Evolutionary conservation across 208 protist species (phyloP).

Genomic region (Angomonas desouzai): DNA sequence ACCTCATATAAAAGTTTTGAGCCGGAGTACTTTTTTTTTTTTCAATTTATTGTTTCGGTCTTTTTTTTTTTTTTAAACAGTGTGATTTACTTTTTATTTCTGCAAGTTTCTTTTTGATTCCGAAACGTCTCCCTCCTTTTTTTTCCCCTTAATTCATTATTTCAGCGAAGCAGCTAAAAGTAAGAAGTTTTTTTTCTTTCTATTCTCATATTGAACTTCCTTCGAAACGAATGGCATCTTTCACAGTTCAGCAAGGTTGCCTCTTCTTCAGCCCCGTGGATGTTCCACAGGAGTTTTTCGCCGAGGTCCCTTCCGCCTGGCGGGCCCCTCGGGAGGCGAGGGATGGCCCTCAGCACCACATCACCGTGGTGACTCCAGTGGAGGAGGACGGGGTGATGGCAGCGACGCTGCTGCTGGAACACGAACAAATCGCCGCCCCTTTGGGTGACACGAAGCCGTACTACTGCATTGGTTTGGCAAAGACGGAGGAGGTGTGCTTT

Average conservation of each 20-base stretch:
- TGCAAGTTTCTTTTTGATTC: background rate
- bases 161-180: too few species aligned
- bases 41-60: too few species aligned
- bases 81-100: constrained; percentile 13
- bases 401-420: constrained; percentile 10
- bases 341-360: constrained; percentile 15
- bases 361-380: constrained; percentile 15
- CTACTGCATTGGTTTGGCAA: constrained; percentile 15
- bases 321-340: constrained; percentile 8
- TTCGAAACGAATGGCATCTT: constrained; percentile 3
- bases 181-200: constrained; percentile 6
- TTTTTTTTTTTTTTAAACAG: too few species aligned
- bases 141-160: too few species aligned
- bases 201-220: background rate
- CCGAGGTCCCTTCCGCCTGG: constrained; percentile 12
- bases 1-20: too few species aligned
- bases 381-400: constrained; percentile 9
- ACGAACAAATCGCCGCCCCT: constrained; percentile 4
- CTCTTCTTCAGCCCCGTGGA: constrained; percentile 1
- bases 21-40: too few species aligned
- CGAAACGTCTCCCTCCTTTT: too few species aligned
- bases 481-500: constrained; percentile 16
- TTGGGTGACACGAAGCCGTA: background rate
- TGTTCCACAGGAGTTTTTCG: constrained; percentile 1
- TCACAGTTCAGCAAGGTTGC: constrained; percentile 10